phyloP scores from a whole-genome alignment of 176 grass and related monocot species.

The Aegilops umbellulata region DNA sequence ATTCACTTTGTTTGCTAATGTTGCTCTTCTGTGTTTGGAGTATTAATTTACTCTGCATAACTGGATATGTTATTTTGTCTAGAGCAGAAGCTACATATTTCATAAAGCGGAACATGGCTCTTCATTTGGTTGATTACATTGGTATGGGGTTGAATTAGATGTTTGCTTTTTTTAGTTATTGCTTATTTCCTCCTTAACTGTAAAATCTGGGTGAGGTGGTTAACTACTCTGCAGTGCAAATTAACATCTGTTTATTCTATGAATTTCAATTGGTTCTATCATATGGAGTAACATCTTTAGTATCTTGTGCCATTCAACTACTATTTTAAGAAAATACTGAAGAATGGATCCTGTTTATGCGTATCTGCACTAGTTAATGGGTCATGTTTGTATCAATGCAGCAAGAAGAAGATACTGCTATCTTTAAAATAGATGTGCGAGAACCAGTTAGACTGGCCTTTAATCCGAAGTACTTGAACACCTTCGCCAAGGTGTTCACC shows the following conservation, averaged over 20 bases:
- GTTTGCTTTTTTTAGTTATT: background rate
- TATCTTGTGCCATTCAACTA: conserved; percentile 28
- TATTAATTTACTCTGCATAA: background rate
- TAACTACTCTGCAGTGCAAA: background rate
- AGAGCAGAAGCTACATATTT: background rate
- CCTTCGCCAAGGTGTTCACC: background rate
- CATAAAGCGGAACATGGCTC: conserved; percentile 3
- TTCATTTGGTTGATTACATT: background rate
- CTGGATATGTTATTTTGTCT: conserved; percentile 3
- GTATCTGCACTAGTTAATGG: background rate
- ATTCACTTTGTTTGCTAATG: conserved; percentile 33
- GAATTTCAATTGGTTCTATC: conserved; percentile 18
- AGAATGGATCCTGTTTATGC: background rate
- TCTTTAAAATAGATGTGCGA: background rate
- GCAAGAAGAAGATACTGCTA: background rate
- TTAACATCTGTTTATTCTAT: conserved; percentile 19
- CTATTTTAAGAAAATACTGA: background rate
- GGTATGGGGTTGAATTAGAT: background rate
- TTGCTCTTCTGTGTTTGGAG: conserved; percentile 22
- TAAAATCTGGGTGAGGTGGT: conserved; percentile 7
- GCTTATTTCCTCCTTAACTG: conserved; percentile 12
- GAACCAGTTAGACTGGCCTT: background rate
- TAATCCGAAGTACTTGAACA: background rate
- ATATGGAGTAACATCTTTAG: conserved; percentile 14
- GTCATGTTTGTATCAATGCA: background rate